Evolutionary conservation across 148 eudicot genomes (phyloP), one percentile per base, ranked within the genome.

Genomic region (Beta vulgaris): DNA sequence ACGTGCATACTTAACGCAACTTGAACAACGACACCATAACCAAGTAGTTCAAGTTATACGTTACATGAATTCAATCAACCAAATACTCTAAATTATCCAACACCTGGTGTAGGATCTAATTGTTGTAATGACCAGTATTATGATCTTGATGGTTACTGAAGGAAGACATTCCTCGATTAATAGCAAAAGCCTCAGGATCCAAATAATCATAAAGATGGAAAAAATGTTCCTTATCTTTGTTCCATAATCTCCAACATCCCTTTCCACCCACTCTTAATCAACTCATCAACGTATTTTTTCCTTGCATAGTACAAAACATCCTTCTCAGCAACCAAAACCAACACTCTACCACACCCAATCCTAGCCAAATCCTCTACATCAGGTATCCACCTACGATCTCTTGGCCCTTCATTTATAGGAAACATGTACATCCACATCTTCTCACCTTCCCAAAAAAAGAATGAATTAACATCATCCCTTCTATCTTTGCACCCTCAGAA

Each of bases 381-480:
- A n/a, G 89, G 85, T 59, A 69, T 82, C 79, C 84, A 57, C 32
- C 83, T 63, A 11, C 72, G 83, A 36, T 84, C 89, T 23, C 10
- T 72, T 1, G 76, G 70, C 48, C 89, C 89, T 10, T 71, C 72
- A 29, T 74, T 79, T 21, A 46, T 43, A 13, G 85, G 86, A 26
- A 81, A 76, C 83, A 79, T 77, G 40, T 73, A 72, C 78, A 74
- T 46, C 87, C 87, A 86, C 85, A 86, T 74, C 46, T 71, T 44
- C 39, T 81, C 85, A 9, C 73, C 79, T 48, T 29, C 44, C 67
- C 76, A 21, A 84, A 77, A 34, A 63, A 84, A 35, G 86, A 73
- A 60, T 80, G 86, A 14, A 71, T 49, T n/a, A 84, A 18, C 12
- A 77, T 46, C 64, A 72, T 66, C 29, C 85, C 85, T 44, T 62